Conservation (phyloP, 2,329 filamentous ascomycete species). For the Lasiodiplodia gonubiensis region DNA sequence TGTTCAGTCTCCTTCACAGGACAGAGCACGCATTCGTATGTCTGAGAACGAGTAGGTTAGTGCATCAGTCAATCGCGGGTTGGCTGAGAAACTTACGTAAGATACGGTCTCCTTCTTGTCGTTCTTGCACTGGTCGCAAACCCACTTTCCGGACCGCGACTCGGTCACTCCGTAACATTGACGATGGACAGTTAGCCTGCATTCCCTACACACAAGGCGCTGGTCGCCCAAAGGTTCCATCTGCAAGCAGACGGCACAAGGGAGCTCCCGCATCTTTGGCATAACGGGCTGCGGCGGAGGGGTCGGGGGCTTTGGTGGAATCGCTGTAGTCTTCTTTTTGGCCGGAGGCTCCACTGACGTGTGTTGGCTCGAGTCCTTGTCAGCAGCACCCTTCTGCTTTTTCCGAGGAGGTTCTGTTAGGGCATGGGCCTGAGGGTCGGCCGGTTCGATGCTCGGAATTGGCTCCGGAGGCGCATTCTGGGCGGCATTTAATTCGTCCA, state of each 20-base stretch:
- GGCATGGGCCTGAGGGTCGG: constrained; percentile 33
- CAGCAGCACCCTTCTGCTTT: constrained; percentile 58
- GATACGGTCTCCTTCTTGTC: constrained; percentile 91
- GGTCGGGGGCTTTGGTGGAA: constrained; percentile 52
- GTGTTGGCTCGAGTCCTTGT: constrained; percentile 56
- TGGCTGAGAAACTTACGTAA: constrained; percentile 64
- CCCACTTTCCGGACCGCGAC: constrained; percentile 77
- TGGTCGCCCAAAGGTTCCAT: constrained; percentile 67
- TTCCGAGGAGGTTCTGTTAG: constrained; percentile 63
- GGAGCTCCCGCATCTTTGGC: constrained; percentile 77
- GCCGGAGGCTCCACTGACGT: constrained; percentile 51
- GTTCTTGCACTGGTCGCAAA: constrained; percentile 94
- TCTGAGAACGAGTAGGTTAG: constrained; percentile 52
- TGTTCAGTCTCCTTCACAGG: constrained; percentile 80
- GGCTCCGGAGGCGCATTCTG: constrained; percentile 39
- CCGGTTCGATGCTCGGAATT: constrained; percentile 28
- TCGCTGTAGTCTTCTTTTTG: constrained; percentile 62
- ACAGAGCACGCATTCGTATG: constrained; percentile 92
- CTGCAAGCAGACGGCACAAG: constrained; percentile 83
- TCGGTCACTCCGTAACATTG: constrained; percentile 89
- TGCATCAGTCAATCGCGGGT: background rate
- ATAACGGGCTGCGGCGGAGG: constrained; percentile 74
- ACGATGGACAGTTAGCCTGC: constrained; percentile 87
- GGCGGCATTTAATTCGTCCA: constrained; percentile 65
- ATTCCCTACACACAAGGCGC: constrained; percentile 78